A percentile compares a stretch with the other conserved stretches of the same genome.
Evolutionary conservation across 108 stramenopile species (phyloP).

Genomic region (Cyclotella kingstonii): DNA sequence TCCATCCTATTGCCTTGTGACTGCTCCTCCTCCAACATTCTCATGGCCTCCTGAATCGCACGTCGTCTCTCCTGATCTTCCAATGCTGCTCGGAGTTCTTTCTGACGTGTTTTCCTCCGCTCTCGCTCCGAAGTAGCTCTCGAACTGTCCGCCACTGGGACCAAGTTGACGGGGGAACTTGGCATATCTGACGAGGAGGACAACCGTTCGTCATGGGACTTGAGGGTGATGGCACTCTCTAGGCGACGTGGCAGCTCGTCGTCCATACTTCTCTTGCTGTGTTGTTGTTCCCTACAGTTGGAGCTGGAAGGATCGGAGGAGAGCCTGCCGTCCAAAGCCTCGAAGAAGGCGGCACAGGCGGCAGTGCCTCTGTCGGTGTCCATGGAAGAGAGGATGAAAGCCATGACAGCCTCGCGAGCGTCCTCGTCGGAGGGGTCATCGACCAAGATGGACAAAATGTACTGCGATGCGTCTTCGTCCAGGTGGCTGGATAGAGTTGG

Average conservation of each 20-base stretch:
- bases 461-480: conserved; percentile 66
- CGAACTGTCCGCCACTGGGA: conserved; percentile 44
- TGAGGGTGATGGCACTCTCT: conserved; percentile 56
- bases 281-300: neutral
- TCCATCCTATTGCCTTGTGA: neutral
- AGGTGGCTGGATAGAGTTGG: conserved; percentile 32
- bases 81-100: conserved; percentile 49
- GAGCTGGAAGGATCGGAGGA: neutral
- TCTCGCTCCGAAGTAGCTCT: conserved; percentile 54
- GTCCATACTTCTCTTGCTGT: neutral
- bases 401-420: conserved; percentile 52
- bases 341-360: conserved; percentile 43
- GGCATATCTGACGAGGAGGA: conserved; percentile 37
- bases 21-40: conserved; percentile 41
- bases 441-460: conserved; percentile 54
- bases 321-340: conserved; percentile 29
- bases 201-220: conserved; percentile 43
- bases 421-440: conserved; percentile 63
- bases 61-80: conserved; percentile 62
- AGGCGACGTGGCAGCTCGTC: conserved; percentile 39
- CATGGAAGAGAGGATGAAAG: conserved; percentile 41
- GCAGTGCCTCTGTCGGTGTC: conserved; percentile 37
- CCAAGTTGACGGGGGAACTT: conserved; percentile 70
- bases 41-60: conserved; percentile 61
- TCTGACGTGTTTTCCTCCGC: conserved; percentile 61